Percentiles rank a stretch among this genome's conserved stretches.
Evolutionary conservation across 1,139 yeast genomes (phyloP).

Genomic region (Candida neerlandica): DNA sequence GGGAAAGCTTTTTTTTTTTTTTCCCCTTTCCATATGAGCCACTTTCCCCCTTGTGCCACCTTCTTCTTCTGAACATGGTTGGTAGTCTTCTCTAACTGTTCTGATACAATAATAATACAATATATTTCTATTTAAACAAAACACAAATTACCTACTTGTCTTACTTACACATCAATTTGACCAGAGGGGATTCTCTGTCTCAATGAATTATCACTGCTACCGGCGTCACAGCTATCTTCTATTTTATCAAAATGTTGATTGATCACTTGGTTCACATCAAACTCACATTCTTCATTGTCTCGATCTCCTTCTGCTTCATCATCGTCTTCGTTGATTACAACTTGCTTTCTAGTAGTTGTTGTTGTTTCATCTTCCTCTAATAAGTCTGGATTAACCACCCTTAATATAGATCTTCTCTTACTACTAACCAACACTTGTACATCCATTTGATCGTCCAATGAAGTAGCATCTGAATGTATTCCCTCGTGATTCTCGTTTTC

Average conservation of each 20-base stretch:
- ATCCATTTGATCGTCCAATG: constrained; percentile 53
- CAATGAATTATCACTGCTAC: constrained; percentile 11
- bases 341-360: neutral
- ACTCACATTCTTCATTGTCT: neutral
- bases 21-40: too few species aligned
- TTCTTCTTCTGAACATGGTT: too few species aligned
- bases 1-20: too few species aligned
- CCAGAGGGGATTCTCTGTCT: constrained; percentile 39
- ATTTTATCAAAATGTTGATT: constrained; percentile 12
- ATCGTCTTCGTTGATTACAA: constrained; percentile 1
- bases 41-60: too few species aligned
- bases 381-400: constrained; percentile 66
- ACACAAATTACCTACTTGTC: neutral
- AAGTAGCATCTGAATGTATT: constrained; percentile 21
- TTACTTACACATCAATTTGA: constrained; percentile 1
- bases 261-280: constrained; percentile 8
- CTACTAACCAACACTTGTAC: constrained; percentile 76
- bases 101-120: neutral
- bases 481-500: constrained; percentile 7
- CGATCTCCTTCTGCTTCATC: constrained; percentile 5
- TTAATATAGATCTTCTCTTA: constrained; percentile 61
- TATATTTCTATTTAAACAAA: neutral
- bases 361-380: constrained; percentile 15
- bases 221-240: constrained; percentile 4
- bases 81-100: neutral